A percentile compares a stretch with the other conserved stretches of the same genome.
Evolutionary conservation across 2,329 filamentous ascomycete genomes (phyloP).

Genomic region (Nemania serpens): DNA sequence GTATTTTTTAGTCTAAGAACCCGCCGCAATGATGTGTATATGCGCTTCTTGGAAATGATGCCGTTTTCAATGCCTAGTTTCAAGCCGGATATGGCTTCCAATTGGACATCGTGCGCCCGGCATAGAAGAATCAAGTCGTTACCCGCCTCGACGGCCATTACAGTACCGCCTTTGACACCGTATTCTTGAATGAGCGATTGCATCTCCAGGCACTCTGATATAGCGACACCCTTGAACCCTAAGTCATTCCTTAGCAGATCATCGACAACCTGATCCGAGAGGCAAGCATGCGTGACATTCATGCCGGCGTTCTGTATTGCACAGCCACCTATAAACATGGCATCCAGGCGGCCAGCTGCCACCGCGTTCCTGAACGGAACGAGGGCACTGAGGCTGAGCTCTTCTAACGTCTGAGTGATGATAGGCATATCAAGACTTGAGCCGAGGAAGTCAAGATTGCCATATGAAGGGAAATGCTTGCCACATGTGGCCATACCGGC

Average conservation of each 20-base stretch:
- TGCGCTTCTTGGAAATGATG: constrained; percentile 79
- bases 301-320: constrained; percentile 89
- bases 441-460: constrained; percentile 90
- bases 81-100: constrained; percentile 88
- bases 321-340: constrained; percentile 95
- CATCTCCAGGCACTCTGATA: constrained; percentile 97
- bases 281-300: constrained; percentile 93
- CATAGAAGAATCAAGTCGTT: constrained; percentile 92
- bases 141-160: constrained; percentile 96
- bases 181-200: constrained; percentile 94
- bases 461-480: constrained; percentile 96
- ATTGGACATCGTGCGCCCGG: constrained; percentile 83
- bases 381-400: constrained; percentile 87
- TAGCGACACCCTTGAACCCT: constrained; percentile 87
- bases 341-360: constrained; percentile 77
- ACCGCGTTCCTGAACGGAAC: constrained; percentile 93
- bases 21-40: constrained; percentile 78
- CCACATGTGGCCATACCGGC: constrained; percentile 87
- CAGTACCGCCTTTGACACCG: constrained; percentile 93
- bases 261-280: constrained; percentile 92
- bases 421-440: constrained; percentile 92
- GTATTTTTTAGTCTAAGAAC: constrained; percentile 80
- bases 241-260: constrained; percentile 86
- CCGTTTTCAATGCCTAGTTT: constrained; percentile 89
- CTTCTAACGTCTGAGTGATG: constrained; percentile 92